Conservation (phyloP, 2,329 filamentous ascomycete species). For the Pestalotiopsis fici region DNA sequence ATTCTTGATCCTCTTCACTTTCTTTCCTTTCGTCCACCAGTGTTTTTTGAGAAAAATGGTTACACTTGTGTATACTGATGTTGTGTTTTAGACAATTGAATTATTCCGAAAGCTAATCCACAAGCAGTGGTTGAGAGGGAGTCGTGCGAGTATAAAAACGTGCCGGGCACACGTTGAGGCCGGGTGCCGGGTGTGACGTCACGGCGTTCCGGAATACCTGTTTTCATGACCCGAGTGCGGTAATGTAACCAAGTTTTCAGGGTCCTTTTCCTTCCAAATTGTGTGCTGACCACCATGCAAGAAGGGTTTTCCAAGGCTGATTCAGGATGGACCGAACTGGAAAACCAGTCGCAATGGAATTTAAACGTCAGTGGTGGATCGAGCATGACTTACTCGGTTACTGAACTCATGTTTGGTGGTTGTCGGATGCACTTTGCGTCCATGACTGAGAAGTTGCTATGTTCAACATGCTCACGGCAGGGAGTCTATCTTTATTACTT, state of each 20-base stretch:
- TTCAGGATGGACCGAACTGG: background rate
- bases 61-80: background rate
- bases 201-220: slow-evolving; percentile 10
- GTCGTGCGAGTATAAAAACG: background rate
- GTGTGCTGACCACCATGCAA: background rate
- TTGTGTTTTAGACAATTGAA: background rate
- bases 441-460: too few relatives aligned
- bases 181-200: slow-evolving; percentile 10
- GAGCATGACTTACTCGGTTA: background rate
- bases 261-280: background rate
- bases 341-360: background rate
- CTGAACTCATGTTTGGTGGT: too few relatives aligned
- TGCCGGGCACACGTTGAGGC: background rate
- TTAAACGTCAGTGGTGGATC: background rate
- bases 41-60: background rate
- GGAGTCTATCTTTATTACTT: too few relatives aligned
- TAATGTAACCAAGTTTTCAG: slow-evolving; percentile 4
- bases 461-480: too few relatives aligned
- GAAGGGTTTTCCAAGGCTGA: background rate
- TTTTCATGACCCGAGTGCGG: slow-evolving; percentile 8
- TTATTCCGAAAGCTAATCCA: background rate
- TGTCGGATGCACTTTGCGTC: too few relatives aligned
- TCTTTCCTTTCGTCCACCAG: too few relatives aligned
- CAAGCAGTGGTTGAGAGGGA: background rate
- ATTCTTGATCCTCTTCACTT: background rate